Evolutionary conservation across 1,284 basidiomycete genomes (phyloP).

Genomic region (Phenoliferia sp.): DNA sequence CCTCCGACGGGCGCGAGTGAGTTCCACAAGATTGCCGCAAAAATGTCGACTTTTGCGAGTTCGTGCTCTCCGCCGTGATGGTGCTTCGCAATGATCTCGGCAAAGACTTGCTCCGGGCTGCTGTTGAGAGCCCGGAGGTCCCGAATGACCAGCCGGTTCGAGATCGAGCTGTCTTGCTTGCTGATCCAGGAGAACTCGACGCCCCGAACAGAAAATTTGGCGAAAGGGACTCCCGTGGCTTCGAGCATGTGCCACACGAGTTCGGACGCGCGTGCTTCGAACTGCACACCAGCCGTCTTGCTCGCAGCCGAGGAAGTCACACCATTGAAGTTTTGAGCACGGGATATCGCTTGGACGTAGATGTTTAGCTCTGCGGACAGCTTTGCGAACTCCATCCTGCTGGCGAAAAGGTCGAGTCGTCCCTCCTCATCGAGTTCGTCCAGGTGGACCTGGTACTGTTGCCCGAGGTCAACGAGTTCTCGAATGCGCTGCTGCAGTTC

Average conservation of each 20-base stretch:
- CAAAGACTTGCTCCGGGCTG: conserved; percentile 74
- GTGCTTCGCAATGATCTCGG: conserved; percentile 77
- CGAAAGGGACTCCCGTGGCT: conserved; percentile 64
- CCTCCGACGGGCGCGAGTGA: conserved; percentile 87
- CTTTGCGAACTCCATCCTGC: conserved; percentile 68
- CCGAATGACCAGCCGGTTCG: conserved; percentile 69
- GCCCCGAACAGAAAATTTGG: conserved; percentile 76
- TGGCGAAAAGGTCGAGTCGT: conserved; percentile 52
- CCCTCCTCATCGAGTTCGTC: conserved; percentile 52
- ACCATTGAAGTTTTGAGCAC: conserved; percentile 65
- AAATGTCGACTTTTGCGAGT: conserved; percentile 31
- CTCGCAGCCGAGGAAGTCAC: conserved; percentile 47
- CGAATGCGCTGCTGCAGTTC: conserved; percentile 72
- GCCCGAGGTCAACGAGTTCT: conserved; percentile 49
- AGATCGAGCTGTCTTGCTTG: conserved; percentile 81
- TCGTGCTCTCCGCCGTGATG: conserved; percentile 38
- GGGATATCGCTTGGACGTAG: conserved; percentile 82
- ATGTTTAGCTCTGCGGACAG: conserved; percentile 76
- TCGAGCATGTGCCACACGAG: conserved; percentile 94
- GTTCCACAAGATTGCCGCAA: conserved; percentile 59
- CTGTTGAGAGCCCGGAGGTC: conserved; percentile 83
- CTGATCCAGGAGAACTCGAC: conserved; percentile 80
- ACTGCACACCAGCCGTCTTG: conserved; percentile 66
- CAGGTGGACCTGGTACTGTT: conserved; percentile 39
- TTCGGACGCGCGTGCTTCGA: conserved; percentile 77